Evolutionary conservation across 805 yeast genomes (phyloP), one percentile per base, ranked within the genome.

Genomic region (Hanseniaspora vineae): DNA sequence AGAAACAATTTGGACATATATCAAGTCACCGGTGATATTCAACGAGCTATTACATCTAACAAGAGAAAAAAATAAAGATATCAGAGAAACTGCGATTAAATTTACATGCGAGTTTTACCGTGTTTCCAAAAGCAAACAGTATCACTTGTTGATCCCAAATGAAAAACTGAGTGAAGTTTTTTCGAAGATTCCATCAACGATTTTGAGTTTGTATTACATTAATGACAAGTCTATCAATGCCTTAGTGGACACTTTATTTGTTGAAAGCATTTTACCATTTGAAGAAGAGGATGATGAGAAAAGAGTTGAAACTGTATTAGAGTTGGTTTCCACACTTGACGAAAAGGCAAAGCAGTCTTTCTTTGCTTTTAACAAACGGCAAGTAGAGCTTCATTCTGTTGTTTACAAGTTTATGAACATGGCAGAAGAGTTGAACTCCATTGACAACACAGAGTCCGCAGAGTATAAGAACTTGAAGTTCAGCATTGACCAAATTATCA

Each of bases 191-290:
- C 96, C 96, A 1, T 75, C 77, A 42, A 71, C 73, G 19, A 60
- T 88, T 0, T 65, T 88, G 43, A 75, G 78, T 19, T 69, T 85
- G 42, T 71, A 82, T 45, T 88, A 84, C 56, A 81, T 88, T 52
- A 85, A 86, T 58, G 88, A 84, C 54, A 71, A 66, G 46, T 67
- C 70, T 10, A 80, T 85, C 45, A 85, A 81, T 49, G 72, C 80
- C 12, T 66, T 73, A 12, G 82, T 86, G 13, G 96, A 87, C 58
- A 51, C 64, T 3, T 64, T 72, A 0, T 53, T 88, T 2, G 72
- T 80, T 54, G 87, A 81, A 49, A 69, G 72, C 46, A 56, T 87
- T 1, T 58, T 84, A 11, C 84, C 94, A 0, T 64, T 76, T 29
- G 77, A 76, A 17, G 53, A 62, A 2, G 70, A 73, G 50, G 19